Percentiles rank a stretch among this genome's conserved stretches.
phyloP scores from a whole-genome alignment of 2,329 filamentous ascomycete species.

The Dryadomyces quercivorus region DNA sequence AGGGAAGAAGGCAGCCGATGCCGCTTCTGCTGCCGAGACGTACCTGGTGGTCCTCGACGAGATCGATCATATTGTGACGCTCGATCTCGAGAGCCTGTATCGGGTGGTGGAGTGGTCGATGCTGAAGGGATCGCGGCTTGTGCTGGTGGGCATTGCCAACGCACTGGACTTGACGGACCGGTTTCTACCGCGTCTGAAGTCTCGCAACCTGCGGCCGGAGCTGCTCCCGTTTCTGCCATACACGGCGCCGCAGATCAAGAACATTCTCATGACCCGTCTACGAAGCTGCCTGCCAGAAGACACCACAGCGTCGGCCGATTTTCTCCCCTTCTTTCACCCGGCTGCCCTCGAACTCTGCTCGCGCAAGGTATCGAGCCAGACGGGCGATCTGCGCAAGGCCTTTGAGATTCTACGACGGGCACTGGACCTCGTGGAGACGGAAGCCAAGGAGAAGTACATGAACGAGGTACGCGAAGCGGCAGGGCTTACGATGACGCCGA shows the following conservation, averaged over 20 bases:
- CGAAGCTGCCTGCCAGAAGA: conserved; percentile 55
- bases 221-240: conserved; percentile 90
- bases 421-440: conserved; percentile 77
- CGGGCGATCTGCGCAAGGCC: conserved; percentile 85
- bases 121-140: conserved; percentile 62
- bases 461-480: conserved; percentile 30
- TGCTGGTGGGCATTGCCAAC: conserved; percentile 89
- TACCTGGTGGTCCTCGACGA: conserved; percentile 89
- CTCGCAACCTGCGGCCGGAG: conserved; percentile 79
- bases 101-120: conserved; percentile 95
- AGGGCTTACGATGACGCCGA: conserved; percentile 2
- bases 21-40: conserved; percentile 26
- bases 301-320: conserved; percentile 34
- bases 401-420: conserved; percentile 89
- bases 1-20: conserved; percentile 2
- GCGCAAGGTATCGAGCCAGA: conserved; percentile 88
- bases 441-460: conserved; percentile 64
- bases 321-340: conserved; percentile 82
- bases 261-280: conserved; percentile 74
- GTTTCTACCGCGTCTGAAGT: conserved; percentile 85
- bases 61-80: conserved; percentile 82
- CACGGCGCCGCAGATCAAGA: conserved; percentile 73
- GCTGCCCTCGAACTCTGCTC: conserved; percentile 89
- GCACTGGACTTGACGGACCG: conserved; percentile 91
- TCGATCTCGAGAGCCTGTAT: conserved; percentile 83